Percentiles rank a stretch among this genome's conserved stretches.
Evolutionary conservation across 345 rosid genomes (phyloP).

Genomic region (Reutealis trisperma): DNA sequence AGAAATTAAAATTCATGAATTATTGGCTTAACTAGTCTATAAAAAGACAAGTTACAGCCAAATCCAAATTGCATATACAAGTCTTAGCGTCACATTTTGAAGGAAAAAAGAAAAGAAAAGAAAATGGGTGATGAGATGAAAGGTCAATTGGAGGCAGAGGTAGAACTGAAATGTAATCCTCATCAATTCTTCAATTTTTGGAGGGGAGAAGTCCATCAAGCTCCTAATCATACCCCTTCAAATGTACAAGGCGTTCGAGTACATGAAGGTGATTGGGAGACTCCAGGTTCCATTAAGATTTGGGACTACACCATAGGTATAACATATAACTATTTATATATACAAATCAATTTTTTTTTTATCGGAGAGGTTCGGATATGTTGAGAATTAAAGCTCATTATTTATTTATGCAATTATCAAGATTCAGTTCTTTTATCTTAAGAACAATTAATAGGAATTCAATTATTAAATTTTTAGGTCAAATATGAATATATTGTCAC

Average conservation of each 20-base stretch:
- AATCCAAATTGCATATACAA: no score
- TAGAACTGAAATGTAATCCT: conserved; percentile 30
- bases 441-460: no score
- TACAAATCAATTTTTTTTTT: no score
- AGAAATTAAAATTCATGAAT: no score
- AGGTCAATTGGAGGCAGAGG: conserved; percentile 33
- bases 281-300: conserved; percentile 22
- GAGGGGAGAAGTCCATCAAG: conserved; percentile 16
- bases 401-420: no score
- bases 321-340: no score
- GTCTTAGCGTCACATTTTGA: background rate
- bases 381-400: no score
- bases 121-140: background rate
- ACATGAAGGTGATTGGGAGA: conserved; percentile 20
- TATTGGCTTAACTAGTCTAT: background rate
- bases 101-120: no score
- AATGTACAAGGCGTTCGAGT: conserved; percentile 17
- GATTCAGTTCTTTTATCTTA: no score
- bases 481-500: no score
- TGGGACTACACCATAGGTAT: conserved; percentile 32
- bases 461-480: no score
- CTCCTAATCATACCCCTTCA: conserved; percentile 25
- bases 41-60: background rate
- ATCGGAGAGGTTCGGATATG: no score
- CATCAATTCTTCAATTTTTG: conserved; percentile 21